Base-by-base conservation (phyloP, 441 rosid species). In the Pelargonium fulgidum region DNA sequence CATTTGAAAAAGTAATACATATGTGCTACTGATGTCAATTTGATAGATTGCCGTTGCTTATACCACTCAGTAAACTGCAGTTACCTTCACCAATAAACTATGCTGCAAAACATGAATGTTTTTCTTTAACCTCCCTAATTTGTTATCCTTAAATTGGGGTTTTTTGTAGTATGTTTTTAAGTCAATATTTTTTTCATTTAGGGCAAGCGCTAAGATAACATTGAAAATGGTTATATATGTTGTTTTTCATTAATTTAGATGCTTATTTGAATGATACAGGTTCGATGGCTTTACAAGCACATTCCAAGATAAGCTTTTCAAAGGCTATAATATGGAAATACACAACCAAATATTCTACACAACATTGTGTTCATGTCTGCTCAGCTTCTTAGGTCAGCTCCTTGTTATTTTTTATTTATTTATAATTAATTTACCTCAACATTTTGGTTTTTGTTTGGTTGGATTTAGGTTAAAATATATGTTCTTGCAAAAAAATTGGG, bases 241-340 rank as follows among this genome's bases (percentile, higher is more conserved):
- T 39, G 16, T 41, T 63, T 58, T 47, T 44, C 66, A 12, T 47
- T 3, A 44, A 69, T 48, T 74, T 64, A 66, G 56, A 72, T 59
- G 50, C 45, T 74, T 24, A 14, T 68, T 66, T 44, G 20, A 10
- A 1, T 70, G 17, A 74, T 45, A 77, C 81, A 93, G 99, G 84
- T 89, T 91, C 77, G 99, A 93, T 82, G 97, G 99, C 45, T 93
- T 93, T 81, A 93, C 99, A 17, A 93, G 98, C 83, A 93, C 98
- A 24, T 91, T 91, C 78, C 98, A 93, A 83, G 98, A 93, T 80
- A 93, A 93, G 74, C 78, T 93, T 73, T 93, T 93, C 64, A 93
- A 85, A 81, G 99, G 99, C 66, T 91, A 93, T 66, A 76, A 93
- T 71, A 93, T 91, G 99, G 99, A 89, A 76, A 93, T 93, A 80